Base-by-base conservation (phyloP, 208 protist genomes). In the Leishmania arabica region DNA sequence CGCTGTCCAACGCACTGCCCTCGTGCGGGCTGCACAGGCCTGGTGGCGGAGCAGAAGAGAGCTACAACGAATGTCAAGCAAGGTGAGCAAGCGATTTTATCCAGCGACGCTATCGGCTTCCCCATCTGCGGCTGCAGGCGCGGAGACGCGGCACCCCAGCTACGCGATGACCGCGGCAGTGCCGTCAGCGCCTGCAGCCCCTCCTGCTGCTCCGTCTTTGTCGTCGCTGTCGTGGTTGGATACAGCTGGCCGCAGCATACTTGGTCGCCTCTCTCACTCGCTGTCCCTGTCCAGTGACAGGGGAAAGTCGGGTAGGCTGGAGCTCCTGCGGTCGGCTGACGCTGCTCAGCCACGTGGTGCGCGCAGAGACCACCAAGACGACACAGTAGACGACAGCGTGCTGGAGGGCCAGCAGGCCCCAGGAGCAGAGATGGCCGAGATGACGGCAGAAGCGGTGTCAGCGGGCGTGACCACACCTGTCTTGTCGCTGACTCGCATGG, bases 41-140 rank as follows among this genome's bases (percentile, higher is more conserved):
- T 85, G 81, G 81, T 85, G 81, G 81, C 40, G n/a, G 34, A 58
- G 74, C 58, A 58, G 74, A 47, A 31, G 40, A 9, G 54, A 19
- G 60, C 69, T 42, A 27, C 47, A 9, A 0, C 77, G 70, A 51
- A 37, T 71, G 75, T 4, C 45, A 7, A 21, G 24, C 24, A 70
- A 49, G 42, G 58, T 40, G 34, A 31, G 31, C 51, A 64, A 45
- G 34, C 51, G 34, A n/a, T 2, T 40, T 17, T 15, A 73, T 9
- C 19, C 42, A 73, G n/a, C 40, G 21, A 37, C 69, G 24, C 69
- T 73, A 34, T 31, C 40, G 11, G 69, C 51, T 73, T 54, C 45
- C n/a, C 4, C 69, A 53, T 45, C 69, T 51, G 45, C 8, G 53
- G 47, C 45, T 42, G 19, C 72, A 31, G 17, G n/a, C 21, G 47